Percentiles rank a stretch among this genome's conserved stretches.
phyloP scores from a whole-genome alignment of 1,284 basidiomycete species.

The Flammula alnicola region DNA sequence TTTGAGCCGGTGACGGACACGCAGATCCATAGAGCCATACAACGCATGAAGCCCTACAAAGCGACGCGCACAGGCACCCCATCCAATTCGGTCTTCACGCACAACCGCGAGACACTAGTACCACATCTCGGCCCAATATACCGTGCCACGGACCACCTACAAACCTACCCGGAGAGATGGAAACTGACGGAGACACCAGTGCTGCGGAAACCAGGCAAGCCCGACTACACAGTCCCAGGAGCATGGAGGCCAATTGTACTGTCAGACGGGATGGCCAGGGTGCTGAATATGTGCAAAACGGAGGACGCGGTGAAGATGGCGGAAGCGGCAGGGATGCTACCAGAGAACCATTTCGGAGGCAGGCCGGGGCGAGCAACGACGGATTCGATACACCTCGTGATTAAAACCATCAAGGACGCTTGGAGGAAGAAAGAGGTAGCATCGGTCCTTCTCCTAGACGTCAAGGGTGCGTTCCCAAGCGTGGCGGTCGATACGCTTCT shows the following conservation, averaged over 20 bases:
- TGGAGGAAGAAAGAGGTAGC: constrained; percentile 37
- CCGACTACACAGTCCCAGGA: constrained; percentile 23
- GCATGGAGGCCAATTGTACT: constrained; percentile 22
- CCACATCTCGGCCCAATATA: constrained; percentile 6
- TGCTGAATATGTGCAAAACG: constrained; percentile 22
- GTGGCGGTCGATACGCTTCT: constrained; percentile 30
- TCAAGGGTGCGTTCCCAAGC: constrained; percentile 45
- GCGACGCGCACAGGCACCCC: constrained; percentile 1
- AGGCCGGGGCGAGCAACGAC: constrained; percentile 1
- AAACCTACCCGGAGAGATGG: background rate
- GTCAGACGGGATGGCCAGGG: constrained; percentile 25
- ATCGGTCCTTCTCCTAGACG: constrained; percentile 40
- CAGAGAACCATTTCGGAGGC: background rate
- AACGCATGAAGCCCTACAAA: constrained; percentile 9
- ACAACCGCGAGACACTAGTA: background rate
- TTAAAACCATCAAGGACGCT: no score
- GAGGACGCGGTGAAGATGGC: no score
- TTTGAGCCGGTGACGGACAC: background rate
- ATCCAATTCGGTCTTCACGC: constrained; percentile 6
- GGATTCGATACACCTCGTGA: constrained; percentile 2
- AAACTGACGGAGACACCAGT: background rate
- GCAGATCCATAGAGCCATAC: background rate
- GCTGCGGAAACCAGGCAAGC: constrained; percentile 27
- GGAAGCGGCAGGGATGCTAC: no score
- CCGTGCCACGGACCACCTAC: constrained; percentile 7